Percentiles rank a stretch among this genome's conserved stretches.
These are phyloP conservation scores for Astrocystis sublimbata DNA, from an alignment of 495 filamentous ascomycete species.

Conservation along the genomic window DNA sequence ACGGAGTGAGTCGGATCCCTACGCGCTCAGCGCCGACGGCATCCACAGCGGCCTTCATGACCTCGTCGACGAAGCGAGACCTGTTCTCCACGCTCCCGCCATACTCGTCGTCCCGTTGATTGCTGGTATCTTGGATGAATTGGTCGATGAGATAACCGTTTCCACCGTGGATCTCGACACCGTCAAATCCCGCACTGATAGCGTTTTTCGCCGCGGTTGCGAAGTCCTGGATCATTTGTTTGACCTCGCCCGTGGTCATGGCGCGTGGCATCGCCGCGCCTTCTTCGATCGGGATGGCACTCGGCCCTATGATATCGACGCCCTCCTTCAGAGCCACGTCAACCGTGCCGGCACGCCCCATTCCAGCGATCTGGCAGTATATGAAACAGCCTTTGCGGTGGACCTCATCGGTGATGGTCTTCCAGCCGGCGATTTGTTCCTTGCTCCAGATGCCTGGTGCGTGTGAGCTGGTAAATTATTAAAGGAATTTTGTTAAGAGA, in stretches of 20 bases:
- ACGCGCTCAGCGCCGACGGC: conserved; percentile 63
- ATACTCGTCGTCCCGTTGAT: conserved; percentile 63
- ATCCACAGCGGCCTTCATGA: conserved; percentile 54
- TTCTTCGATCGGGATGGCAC: conserved; percentile 44
- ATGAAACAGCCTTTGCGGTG: conserved; percentile 63
- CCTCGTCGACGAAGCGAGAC: conserved; percentile 59
- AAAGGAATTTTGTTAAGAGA: no score
- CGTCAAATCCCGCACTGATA: conserved; percentile 68
- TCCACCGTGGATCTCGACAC: conserved; percentile 70
- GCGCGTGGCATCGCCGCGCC: conserved; percentile 46
- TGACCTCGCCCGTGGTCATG: conserved; percentile 59
- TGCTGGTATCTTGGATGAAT: conserved; percentile 62
- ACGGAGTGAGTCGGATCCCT: conserved; percentile 64
- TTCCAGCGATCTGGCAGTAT: conserved; percentile 60
- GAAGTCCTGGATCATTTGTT: conserved; percentile 49
- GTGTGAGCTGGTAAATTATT: no score
- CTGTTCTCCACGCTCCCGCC: conserved; percentile 70
- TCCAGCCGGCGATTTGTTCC: conserved; percentile 61
- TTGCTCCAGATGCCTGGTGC: conserved; percentile 59
- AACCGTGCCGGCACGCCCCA: conserved; percentile 36
- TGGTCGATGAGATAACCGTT: conserved; percentile 77
- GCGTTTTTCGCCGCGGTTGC: conserved; percentile 59
- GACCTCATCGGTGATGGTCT: conserved; percentile 57
- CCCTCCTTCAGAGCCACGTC: conserved; percentile 37
- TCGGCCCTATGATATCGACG: conserved; percentile 44